Percentiles rank a stretch among this genome's conserved stretches.
Conservation (phyloP, 2,329 filamentous ascomycete genomes). For the Aureobasidium sp. region DNA sequence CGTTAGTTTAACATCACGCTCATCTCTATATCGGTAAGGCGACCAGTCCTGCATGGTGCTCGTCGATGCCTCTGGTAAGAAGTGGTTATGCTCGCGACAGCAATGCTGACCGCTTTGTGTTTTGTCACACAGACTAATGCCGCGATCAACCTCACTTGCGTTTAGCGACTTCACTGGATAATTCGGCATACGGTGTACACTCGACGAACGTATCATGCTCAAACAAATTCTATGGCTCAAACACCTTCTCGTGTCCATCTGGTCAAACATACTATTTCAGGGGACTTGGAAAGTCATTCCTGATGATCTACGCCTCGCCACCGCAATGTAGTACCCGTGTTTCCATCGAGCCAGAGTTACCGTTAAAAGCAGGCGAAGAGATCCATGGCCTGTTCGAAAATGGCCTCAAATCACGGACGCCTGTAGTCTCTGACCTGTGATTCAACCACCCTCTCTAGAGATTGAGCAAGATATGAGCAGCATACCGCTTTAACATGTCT, state of each 20-base stretch:
- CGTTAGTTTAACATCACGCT: no score
- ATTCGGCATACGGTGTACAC: no score
- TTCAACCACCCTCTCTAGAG: background rate
- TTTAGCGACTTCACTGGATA: background rate
- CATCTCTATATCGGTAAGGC: no score
- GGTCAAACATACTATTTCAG: background rate
- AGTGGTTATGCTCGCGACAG: no score
- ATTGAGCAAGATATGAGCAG: background rate
- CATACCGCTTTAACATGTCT: background rate
- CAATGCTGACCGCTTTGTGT: background rate
- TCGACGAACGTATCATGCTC: no score
- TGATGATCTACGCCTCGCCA: no score
- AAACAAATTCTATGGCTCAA: no score
- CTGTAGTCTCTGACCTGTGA: background rate
- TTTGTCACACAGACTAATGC: background rate
- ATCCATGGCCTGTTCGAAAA: background rate
- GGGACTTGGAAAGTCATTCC: background rate
- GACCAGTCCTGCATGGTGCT: no score
- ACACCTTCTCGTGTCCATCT: no score
- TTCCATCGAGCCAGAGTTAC: background rate
- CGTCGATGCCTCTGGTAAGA: no score
- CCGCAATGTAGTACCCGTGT: background rate
- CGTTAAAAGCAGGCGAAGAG: background rate
- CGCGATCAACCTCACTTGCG: background rate
- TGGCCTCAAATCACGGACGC: background rate